Evolutionary conservation across 2,329 filamentous ascomycete species (phyloP).

Genomic region (Sclerotinia trifoliorum): DNA sequence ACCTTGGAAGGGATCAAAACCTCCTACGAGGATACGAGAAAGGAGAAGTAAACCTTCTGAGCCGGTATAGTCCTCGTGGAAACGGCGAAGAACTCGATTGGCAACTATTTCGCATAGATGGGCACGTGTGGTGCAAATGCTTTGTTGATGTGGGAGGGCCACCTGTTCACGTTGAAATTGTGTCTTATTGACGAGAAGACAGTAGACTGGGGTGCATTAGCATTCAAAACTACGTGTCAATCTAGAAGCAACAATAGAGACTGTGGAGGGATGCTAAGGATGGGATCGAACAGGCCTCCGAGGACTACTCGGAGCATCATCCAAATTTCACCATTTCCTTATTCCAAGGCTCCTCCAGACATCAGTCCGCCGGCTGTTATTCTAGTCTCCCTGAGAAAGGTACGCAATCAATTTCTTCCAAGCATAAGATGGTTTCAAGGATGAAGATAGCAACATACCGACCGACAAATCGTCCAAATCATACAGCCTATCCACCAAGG

Average conservation of each 20-base stretch:
- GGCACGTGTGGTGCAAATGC: slow-evolving; percentile 75
- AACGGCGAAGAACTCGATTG: slow-evolving; percentile 72
- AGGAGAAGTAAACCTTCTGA: slow-evolving; percentile 69
- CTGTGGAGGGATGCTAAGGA: background rate
- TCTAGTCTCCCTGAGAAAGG: background rate
- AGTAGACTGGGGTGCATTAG: slow-evolving; percentile 60
- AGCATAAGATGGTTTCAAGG: background rate
- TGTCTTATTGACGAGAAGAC: slow-evolving; percentile 75
- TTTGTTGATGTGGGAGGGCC: slow-evolving; percentile 73
- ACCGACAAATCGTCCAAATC: slow-evolving; percentile 77
- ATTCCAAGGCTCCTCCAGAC: background rate
- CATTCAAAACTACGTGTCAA: background rate
- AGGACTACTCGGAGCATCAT: background rate
- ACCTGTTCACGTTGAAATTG: slow-evolving; percentile 78
- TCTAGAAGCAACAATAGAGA: background rate
- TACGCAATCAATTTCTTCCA: background rate
- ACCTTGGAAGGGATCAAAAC: slow-evolving; percentile 83
- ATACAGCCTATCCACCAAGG: slow-evolving; percentile 80
- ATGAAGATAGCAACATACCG: slow-evolving; percentile 46
- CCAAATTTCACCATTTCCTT: background rate
- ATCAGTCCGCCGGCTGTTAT: background rate
- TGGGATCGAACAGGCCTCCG: too few species aligned
- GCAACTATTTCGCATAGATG: slow-evolving; percentile 79
- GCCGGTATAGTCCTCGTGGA: slow-evolving; percentile 74
- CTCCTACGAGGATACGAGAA: slow-evolving; percentile 76